These are phyloP conservation scores for Scedosporium aurantiacum DNA, from an alignment of 2,329 filamentous ascomycete species.

Conservation along the genomic window DNA sequence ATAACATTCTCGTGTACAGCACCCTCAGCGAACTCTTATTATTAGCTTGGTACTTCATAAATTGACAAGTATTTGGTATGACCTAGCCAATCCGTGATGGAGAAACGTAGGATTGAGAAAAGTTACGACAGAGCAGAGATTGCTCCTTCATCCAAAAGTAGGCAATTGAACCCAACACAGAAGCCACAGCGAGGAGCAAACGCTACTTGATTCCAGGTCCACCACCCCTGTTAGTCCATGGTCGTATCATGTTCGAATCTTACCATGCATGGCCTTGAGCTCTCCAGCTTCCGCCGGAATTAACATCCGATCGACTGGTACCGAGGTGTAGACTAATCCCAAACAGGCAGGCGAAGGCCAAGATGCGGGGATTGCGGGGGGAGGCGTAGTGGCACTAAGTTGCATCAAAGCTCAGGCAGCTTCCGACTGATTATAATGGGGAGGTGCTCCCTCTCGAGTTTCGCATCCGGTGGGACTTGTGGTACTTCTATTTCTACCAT, in stretches of 20 bases:
- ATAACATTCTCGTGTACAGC: not conserved
- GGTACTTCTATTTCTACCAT: not conserved
- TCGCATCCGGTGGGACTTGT: slow-evolving; percentile 5
- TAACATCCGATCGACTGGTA: not conserved
- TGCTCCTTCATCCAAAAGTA: too few relatives aligned
- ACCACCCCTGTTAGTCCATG: too few relatives aligned
- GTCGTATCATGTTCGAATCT: too few relatives aligned
- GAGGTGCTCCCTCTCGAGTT: not conserved
- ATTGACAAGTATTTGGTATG: too few relatives aligned
- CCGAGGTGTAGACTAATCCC: not conserved
- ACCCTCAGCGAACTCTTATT: not conserved
- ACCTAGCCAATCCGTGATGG: too few relatives aligned
- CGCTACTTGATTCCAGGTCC: too few relatives aligned
- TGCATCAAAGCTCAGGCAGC: not conserved
- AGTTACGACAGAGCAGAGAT: too few relatives aligned
- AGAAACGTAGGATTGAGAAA: too few relatives aligned
- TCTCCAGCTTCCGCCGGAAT: slow-evolving; percentile 5
- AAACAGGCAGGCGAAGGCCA: not conserved
- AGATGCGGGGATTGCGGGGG: not conserved
- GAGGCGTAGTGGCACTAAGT: not conserved
- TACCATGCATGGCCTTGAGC: too few relatives aligned
- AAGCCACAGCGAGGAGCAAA: too few relatives aligned
- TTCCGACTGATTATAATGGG: not conserved
- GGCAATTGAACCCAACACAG: too few relatives aligned
- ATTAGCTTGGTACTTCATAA: too few relatives aligned